A percentile compares a stretch with the other conserved stretches of the same genome.
Conservation (phyloP, 805 yeast genomes). For the Yarrowia osloensis region DNA sequence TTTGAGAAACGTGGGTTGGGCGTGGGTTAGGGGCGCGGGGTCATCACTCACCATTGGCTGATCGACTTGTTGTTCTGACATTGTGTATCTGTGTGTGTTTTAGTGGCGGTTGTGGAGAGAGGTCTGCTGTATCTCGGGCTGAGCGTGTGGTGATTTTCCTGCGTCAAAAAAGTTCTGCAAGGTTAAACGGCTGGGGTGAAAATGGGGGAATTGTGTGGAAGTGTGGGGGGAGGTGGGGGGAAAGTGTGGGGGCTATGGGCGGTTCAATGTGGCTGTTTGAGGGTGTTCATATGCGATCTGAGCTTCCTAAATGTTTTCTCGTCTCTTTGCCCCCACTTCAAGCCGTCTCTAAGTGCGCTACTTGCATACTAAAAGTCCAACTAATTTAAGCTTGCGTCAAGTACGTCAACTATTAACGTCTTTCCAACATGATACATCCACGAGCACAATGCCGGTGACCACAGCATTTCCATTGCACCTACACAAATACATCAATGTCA, state of each 20-base stretch:
- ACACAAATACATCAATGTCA: slow-evolving; percentile 26
- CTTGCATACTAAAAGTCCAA: too few relatives aligned
- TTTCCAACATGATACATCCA: too few relatives aligned
- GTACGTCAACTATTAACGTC: too few relatives aligned
- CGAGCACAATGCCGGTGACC: too few relatives aligned
- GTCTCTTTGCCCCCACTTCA: too few relatives aligned
- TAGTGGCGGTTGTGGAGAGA: not conserved
- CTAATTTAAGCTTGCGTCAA: too few relatives aligned
- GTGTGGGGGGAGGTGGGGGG: not conserved
- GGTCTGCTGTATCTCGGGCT: not conserved
- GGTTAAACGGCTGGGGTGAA: not conserved
- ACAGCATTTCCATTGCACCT: too few relatives aligned
- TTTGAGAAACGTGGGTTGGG: slow-evolving; percentile 22
- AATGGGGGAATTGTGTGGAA: not conserved
- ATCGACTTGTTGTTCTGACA: slow-evolving; percentile 16
- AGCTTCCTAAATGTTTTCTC: too few relatives aligned
- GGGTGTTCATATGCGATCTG: too few relatives aligned
- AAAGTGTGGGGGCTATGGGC: not conserved
- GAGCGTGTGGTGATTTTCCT: not conserved
- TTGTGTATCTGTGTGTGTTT: not conserved
- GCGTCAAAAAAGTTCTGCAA: slow-evolving; percentile 16
- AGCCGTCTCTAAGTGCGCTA: too few relatives aligned
- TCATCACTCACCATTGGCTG: slow-evolving; percentile 30
- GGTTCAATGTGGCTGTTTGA: too few relatives aligned
- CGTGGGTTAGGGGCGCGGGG: not conserved